Evolutionary conservation across 139 green algal genomes (phyloP).

Genomic region (Chlamydomonas urium): DNA sequence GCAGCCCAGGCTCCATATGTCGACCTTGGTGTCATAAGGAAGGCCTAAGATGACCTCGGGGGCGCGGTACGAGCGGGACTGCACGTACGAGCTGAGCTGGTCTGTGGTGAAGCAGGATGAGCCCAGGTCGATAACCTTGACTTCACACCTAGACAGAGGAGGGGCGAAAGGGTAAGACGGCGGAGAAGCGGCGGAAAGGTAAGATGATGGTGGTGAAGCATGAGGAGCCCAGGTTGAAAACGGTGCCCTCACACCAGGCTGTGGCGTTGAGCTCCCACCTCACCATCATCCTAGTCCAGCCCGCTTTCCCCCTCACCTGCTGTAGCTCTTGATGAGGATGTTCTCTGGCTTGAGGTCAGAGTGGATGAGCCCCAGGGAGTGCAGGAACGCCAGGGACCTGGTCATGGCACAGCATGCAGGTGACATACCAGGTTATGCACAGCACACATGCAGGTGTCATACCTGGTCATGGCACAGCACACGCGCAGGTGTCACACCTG

Average conservation of each 20-base stretch:
- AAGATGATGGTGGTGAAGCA: too few relatives aligned
- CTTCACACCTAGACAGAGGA: conserved; percentile 24
- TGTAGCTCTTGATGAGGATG: conserved; percentile 90
- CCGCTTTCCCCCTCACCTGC: conserved; percentile 42
- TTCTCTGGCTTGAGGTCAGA: conserved; percentile 98
- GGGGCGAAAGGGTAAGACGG: too few relatives aligned
- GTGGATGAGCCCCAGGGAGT: conserved; percentile 87
- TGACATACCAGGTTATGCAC: too few relatives aligned
- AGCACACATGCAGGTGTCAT: too few relatives aligned
- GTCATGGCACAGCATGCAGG: too few relatives aligned
- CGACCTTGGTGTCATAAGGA: conserved; percentile 82
- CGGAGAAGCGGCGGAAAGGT: too few relatives aligned
- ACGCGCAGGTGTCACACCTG: too few relatives aligned
- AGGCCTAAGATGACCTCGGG: conserved; percentile 93
- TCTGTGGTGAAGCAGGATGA: conserved; percentile 90
- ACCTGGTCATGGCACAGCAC: too few relatives aligned
- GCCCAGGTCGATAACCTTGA: conserved; percentile 95
- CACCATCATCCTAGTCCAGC: too few relatives aligned
- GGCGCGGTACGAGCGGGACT: conserved; percentile 89
- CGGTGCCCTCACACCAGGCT: too few relatives aligned
- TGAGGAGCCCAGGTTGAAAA: too few relatives aligned
- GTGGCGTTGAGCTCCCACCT: too few relatives aligned
- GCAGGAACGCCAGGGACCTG: conserved; percentile 82
- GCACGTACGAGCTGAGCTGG: conserved; percentile 86
- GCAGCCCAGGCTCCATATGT: conserved; percentile 94